phyloP scores from a whole-genome alignment of 2,329 filamentous ascomycete genomes.

The Neofusicoccum kwambonambiense region DNA sequence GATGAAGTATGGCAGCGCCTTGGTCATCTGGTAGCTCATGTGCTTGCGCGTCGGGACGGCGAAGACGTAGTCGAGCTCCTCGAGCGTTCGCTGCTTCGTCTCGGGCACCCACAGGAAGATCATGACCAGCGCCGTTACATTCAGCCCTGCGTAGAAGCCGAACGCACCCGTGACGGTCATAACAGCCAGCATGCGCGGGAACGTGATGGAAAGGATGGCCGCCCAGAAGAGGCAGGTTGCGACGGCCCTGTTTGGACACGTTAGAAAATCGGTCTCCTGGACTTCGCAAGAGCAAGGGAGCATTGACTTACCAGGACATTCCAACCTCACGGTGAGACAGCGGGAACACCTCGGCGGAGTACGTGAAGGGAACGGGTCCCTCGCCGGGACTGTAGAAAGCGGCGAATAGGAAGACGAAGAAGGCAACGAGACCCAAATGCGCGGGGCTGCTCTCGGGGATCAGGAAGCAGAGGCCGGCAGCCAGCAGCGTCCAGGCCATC shows the following conservation, averaged over 20 bases:
- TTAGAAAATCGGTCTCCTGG: neutral
- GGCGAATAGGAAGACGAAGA: constrained; percentile 59
- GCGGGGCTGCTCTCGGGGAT: constrained; percentile 44
- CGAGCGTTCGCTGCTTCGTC: constrained; percentile 49
- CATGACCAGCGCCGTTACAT: constrained; percentile 60
- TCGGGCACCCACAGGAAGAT: constrained; percentile 60
- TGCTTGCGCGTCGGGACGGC: constrained; percentile 44
- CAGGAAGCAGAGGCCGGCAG: constrained; percentile 52
- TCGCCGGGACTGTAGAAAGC: constrained; percentile 44
- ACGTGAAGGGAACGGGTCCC: constrained; percentile 64
- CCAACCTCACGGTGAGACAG: constrained; percentile 69
- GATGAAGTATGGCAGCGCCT: constrained; percentile 48
- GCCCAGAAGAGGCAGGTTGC: constrained; percentile 63
- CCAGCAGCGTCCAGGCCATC: constrained; percentile 50
- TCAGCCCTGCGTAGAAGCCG: constrained; percentile 61
- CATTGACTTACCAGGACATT: constrained; percentile 55
- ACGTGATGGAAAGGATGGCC: constrained; percentile 62
- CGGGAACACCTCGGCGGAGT: constrained; percentile 69
- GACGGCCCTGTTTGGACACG: constrained; percentile 45
- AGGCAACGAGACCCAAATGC: constrained; percentile 50
- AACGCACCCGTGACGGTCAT: constrained; percentile 57
- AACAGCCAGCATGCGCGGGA: constrained; percentile 56
- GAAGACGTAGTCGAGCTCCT: constrained; percentile 53
- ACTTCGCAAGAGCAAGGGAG: neutral
- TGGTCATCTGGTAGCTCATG: constrained; percentile 39